Evolutionary conservation across 768 basidiomycete genomes (phyloP).

Genomic region (Boletus rubescentipes): DNA sequence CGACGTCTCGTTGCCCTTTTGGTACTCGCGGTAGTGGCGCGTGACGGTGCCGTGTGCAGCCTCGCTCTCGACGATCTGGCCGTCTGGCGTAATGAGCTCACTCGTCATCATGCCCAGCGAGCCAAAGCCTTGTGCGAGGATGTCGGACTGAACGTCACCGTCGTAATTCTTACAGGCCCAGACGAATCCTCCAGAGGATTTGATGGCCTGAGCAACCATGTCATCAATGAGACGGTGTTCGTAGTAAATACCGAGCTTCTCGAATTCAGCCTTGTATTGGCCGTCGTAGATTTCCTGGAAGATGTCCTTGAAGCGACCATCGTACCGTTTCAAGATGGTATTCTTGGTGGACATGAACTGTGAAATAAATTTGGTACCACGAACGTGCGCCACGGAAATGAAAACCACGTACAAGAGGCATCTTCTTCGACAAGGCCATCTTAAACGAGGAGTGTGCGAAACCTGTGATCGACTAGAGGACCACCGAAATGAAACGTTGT

Average conservation of each 20-base stretch:
- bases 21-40: constrained; percentile 94
- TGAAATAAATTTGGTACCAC: not conserved
- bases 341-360: constrained; percentile 99
- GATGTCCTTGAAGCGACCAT: constrained; percentile 98
- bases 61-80: constrained; percentile 88
- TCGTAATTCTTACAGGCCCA: constrained; percentile 81
- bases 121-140: constrained; percentile 97
- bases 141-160: constrained; percentile 87
- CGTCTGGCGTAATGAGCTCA: constrained; percentile 94
- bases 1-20: constrained; percentile 96
- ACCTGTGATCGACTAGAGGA: constrained; percentile 75
- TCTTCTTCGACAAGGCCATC: constrained; percentile 82
- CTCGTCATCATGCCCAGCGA: constrained; percentile 98
- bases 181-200: constrained; percentile 90
- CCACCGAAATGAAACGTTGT: not conserved
- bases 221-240: constrained; percentile 98
- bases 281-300: constrained; percentile 95
- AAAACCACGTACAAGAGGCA: constrained; percentile 56
- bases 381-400: constrained; percentile 8
- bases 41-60: constrained; percentile 98
- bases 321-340: constrained; percentile 96
- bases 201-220: constrained; percentile 98
- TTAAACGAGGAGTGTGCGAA: constrained; percentile 99
- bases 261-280: constrained; percentile 71
- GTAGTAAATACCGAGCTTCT: constrained; percentile 75